Evolutionary conservation across 805 yeast species (phyloP).

Genomic region (Ogataea sp.): DNA sequence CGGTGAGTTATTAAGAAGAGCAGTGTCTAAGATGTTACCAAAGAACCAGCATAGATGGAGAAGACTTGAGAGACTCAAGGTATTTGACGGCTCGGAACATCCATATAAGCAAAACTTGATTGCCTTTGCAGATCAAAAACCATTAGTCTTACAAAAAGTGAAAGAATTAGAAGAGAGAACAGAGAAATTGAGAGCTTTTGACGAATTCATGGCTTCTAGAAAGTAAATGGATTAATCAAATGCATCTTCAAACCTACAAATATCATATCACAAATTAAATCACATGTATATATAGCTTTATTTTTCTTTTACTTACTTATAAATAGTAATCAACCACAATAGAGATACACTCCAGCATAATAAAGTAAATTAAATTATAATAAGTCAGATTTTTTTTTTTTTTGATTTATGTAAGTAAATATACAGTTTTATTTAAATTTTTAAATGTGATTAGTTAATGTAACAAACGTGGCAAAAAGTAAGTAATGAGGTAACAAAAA

Average conservation of each 20-base stretch:
- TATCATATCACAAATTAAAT: neutral
- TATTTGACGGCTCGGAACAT: constrained; percentile 80
- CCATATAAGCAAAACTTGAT: constrained; percentile 79
- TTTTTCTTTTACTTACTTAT: neutral
- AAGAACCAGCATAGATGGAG: constrained; percentile 74
- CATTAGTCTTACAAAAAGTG: constrained; percentile 36
- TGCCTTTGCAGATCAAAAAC: constrained; percentile 78
- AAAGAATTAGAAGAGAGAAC: constrained; percentile 27
- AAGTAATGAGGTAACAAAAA: neutral
- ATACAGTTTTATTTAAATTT: neutral
- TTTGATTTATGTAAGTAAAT: neutral
- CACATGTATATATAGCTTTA: neutral
- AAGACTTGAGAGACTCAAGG: constrained; percentile 77
- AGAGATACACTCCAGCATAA: too few species aligned
- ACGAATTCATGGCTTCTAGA: constrained; percentile 19
- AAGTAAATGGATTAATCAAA: constrained; percentile 1
- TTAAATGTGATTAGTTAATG: neutral
- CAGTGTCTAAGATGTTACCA: constrained; percentile 96
- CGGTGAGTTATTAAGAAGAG: constrained; percentile 76
- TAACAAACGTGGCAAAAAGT: neutral
- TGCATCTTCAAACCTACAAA: neutral
- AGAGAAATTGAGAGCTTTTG: constrained; percentile 16
- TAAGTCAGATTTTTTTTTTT: neutral
- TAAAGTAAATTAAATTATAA: too few species aligned
- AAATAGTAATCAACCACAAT: too few species aligned